A percentile compares a stretch with the other conserved stretches of the same genome.
Conservation (phyloP, 2,329 filamentous ascomycete species). For the Sporothrix brunneoviolacea region DNA sequence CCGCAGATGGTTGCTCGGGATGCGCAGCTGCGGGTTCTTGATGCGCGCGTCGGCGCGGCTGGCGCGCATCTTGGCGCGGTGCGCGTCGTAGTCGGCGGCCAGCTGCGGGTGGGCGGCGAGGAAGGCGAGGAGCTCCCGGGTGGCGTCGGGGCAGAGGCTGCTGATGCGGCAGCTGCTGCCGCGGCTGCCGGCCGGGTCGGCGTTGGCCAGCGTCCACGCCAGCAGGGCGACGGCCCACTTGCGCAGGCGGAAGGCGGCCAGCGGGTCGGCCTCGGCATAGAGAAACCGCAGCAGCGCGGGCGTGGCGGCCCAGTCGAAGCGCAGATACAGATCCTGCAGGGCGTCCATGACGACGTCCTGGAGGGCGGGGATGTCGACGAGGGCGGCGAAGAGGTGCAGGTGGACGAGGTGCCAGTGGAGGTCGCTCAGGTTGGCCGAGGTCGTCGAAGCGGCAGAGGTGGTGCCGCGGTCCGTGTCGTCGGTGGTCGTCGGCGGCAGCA, state of each 20-base stretch:
- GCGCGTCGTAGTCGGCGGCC: conserved; percentile 42
- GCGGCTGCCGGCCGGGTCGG: not conserved
- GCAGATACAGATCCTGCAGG: conserved; percentile 52
- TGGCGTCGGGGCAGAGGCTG: not conserved
- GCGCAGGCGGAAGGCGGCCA: conserved; percentile 45
- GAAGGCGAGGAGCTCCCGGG: conserved; percentile 21
- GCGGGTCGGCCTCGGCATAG: conserved; percentile 46
- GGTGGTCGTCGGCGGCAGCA: not conserved
- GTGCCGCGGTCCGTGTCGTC: not conserved
- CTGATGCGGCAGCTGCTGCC: not conserved
- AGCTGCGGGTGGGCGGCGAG: conserved; percentile 28
- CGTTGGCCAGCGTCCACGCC: conserved; percentile 43
- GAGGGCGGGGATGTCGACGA: conserved; percentile 41
- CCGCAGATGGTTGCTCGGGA: conserved; percentile 48
- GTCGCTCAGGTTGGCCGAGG: conserved; percentile 25
- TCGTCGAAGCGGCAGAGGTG: not conserved
- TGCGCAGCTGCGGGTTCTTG: conserved; percentile 55
- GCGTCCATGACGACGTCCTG: conserved; percentile 54
- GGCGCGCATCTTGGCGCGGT: conserved; percentile 45
- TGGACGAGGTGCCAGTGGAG: conserved; percentile 52
- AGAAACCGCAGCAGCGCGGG: conserved; percentile 44
- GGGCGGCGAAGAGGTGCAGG: conserved; percentile 51
- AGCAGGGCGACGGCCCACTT: conserved; percentile 57
- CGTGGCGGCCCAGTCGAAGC: conserved; percentile 52
- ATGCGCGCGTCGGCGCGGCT: conserved; percentile 45